These are phyloP conservation scores for Blastocystis sp. DNA, from an alignment of 352 stramenopile species.

Conservation along the genomic window DNA sequence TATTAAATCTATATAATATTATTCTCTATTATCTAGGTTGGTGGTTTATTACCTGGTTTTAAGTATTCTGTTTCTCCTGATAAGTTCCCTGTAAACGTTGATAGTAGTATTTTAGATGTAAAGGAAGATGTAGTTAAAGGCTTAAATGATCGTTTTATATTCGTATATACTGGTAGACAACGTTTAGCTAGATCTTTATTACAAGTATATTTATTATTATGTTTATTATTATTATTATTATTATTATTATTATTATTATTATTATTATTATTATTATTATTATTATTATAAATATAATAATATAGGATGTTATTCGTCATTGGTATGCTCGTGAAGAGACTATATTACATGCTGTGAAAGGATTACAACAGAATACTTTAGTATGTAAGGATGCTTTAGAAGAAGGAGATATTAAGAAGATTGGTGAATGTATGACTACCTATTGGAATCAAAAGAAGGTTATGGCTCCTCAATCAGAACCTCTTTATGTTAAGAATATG, in stretches of 20 bases:
- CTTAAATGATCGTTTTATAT: constrained; percentile 32
- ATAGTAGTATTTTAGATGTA: constrained; percentile 4
- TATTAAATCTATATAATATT: too few relatives aligned
- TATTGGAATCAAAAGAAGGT: constrained; percentile 38
- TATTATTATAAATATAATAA: too few relatives aligned
- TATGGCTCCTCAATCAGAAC: constrained; percentile 38
- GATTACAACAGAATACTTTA: constrained; percentile 24
- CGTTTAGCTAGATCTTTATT: constrained; percentile 30
- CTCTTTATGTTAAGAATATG: constrained; percentile 33
- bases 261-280: too few relatives aligned
- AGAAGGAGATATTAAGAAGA: background rate
- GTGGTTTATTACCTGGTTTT: constrained; percentile 29
- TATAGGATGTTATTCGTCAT: constrained; percentile 38
- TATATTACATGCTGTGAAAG: constrained; percentile 20
- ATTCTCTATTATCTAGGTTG: too few relatives aligned
- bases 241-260: too few relatives aligned
- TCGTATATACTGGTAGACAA: constrained; percentile 35
- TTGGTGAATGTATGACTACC: constrained; percentile 21
- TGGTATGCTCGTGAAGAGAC: constrained; percentile 34
- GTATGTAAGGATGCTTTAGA: constrained; percentile 5
- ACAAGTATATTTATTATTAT: too few relatives aligned
- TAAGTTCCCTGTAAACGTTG: constrained; percentile 26
- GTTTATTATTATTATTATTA: too few relatives aligned
- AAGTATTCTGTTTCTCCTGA: constrained; percentile 27
- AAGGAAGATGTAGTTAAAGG: constrained; percentile 9